Evolutionary conservation across 2,329 filamentous ascomycete genomes (phyloP), one percentile per base, ranked within the genome.

Genomic region (Ophiostoma sp.): DNA sequence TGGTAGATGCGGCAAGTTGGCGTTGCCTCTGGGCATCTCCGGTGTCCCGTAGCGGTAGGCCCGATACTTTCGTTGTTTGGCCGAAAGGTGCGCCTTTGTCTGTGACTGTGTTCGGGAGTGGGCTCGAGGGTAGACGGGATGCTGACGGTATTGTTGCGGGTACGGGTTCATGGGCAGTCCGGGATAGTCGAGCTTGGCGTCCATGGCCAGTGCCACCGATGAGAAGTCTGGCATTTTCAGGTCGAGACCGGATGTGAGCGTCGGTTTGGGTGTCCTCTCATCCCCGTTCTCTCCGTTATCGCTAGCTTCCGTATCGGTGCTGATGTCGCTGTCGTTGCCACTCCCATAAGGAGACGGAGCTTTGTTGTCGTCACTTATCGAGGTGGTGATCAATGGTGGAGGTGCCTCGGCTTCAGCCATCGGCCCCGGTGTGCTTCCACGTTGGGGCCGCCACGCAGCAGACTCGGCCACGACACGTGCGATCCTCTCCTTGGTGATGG

Each of bases 291-390:
- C 77, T 0, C 79, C 83, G 45, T 81, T 79, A 31, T 81, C 77
- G 71, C 82, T 84, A 45, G 79, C 78, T 28, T 85, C 84, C 0
- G 84, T 78, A 28, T 85, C 84, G 0, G 84, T 84, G 69, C 83
- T 86, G 1, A 81, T 84, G 69, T 82, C 85, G 25, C 80, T 79
- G 71, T 86, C 84, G 4, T 84, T 86, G 52, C 84, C 84, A 61
- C 80, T 79, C 22, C 82, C 82, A 3, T 76, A n/a, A 39, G n/a
- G 8, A 69, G 78, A 71, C 50, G 69, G 77, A 48, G 74, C 72
- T 55, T 78, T 33, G 17, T 17, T 45, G 25, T 50, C 42, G 7
- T 50, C 64, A 31, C 45, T 50, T 6, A 17, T 33, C 0, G 42
- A 6, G n/a, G 64, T 33, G 0, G 25, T 68, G 15, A 33, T 7